Percentiles rank a stretch among this genome's conserved stretches.
Conservation (phyloP, 306 rosid species). For the Fagus crenata region DNA sequence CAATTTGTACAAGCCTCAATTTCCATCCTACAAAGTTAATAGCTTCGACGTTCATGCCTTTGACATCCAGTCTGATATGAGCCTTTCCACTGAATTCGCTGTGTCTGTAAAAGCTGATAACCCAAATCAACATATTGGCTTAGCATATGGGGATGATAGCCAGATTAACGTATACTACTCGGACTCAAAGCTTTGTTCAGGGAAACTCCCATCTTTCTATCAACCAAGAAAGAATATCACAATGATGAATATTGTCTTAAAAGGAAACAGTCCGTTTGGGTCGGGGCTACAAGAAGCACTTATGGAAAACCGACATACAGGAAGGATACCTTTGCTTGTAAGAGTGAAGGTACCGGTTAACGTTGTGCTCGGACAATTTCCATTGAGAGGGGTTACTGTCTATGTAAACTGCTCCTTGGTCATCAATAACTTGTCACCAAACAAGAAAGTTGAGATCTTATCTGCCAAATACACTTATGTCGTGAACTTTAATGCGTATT, state of each 20-base stretch:
- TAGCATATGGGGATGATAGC: conserved; percentile 35
- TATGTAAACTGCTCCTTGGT: conserved; percentile 39
- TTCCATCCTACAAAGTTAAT: conserved; percentile 41
- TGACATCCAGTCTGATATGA: conserved; percentile 5
- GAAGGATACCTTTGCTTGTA: conserved; percentile 39
- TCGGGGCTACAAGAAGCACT: conserved; percentile 11
- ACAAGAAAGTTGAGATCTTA: conserved; percentile 32
- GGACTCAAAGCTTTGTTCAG: conserved; percentile 26
- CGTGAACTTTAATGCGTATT: not conserved
- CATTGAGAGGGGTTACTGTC: conserved; percentile 24
- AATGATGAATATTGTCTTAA: conserved; percentile 23
- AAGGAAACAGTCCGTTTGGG: conserved; percentile 37
- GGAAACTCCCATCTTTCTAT: conserved; percentile 35
- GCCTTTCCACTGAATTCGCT: conserved; percentile 26
- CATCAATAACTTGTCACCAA: conserved; percentile 33
- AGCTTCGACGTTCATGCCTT: conserved; percentile 30
- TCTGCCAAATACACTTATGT: conserved; percentile 21
- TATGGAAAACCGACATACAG: conserved; percentile 14
- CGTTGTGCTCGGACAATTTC: conserved; percentile 17
- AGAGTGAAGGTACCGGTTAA: conserved; percentile 38
- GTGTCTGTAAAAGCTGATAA: conserved; percentile 42
- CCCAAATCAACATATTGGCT: conserved; percentile 40
- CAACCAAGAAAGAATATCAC: conserved; percentile 42
- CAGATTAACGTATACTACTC: conserved; percentile 31
- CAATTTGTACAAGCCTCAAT: conserved; percentile 22